Conservation (phyloP, 495 filamentous ascomycete genomes). For the Delitschia confertaspora region DNA sequence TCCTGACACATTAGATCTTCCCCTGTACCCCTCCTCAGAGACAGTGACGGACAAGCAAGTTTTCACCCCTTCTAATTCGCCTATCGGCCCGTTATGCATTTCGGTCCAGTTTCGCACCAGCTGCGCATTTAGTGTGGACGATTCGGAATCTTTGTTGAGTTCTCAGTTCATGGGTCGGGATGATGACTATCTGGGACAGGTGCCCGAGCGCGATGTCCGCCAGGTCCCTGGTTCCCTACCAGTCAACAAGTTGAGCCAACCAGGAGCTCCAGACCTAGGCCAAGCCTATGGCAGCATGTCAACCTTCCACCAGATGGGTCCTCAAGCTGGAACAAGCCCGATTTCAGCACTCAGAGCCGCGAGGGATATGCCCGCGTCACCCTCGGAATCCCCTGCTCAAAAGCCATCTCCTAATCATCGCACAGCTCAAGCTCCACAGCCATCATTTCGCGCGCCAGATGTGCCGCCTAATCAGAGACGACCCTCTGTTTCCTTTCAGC, state of each 20-base stretch:
- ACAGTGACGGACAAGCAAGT: slow-evolving; percentile 65
- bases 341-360: slow-evolving; percentile 74
- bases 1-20: slow-evolving; percentile 58
- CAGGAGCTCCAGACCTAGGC: slow-evolving; percentile 52
- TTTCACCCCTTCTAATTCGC: slow-evolving; percentile 74
- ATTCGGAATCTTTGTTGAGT: slow-evolving; percentile 81
- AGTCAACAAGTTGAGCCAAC: slow-evolving; percentile 29
- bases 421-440: slow-evolving; percentile 50
- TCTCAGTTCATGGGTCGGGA: slow-evolving; percentile 94
- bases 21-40: slow-evolving; percentile 57
- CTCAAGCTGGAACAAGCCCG: slow-evolving; percentile 68
- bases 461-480: slow-evolving; percentile 49
- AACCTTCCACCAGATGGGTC: slow-evolving; percentile 78
- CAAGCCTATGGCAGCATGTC: slow-evolving; percentile 89
- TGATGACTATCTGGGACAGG: slow-evolving; percentile 60
- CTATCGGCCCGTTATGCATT: slow-evolving; percentile 73
- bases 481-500: slow-evolving; percentile 85
- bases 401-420: slow-evolving; percentile 52
- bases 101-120: slow-evolving; percentile 76
- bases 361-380: slow-evolving; percentile 45
- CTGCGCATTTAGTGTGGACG: slow-evolving; percentile 84
- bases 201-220: slow-evolving; percentile 30
- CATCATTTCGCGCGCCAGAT: slow-evolving; percentile 50
- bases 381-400: slow-evolving; percentile 51
- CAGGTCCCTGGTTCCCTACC: slow-evolving; percentile 73